A percentile compares a stretch with the other conserved stretches of the same genome.
Evolutionary conservation across 345 rosid species (phyloP).

Genomic region (Diplotaxis tenuifolia): DNA sequence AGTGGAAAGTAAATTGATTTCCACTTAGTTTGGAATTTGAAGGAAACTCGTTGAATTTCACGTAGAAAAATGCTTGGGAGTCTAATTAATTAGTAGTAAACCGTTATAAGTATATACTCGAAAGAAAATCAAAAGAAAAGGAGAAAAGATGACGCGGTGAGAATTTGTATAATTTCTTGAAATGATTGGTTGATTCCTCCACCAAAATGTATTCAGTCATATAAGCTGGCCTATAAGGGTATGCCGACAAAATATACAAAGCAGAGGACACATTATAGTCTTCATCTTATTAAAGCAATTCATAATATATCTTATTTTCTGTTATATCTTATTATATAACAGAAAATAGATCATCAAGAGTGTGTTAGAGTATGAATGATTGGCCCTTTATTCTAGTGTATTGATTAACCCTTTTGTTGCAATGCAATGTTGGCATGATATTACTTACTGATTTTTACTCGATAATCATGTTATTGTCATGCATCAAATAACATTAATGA

Average conservation of each 20-base stretch:
- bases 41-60: background rate
- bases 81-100: background rate
- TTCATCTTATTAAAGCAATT: constrained; percentile 18
- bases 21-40: background rate
- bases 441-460: constrained; percentile 6
- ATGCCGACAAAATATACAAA: constrained; percentile 16
- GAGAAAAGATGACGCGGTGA: background rate
- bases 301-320: background rate
- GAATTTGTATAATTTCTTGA: background rate
- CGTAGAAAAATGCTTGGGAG: background rate
- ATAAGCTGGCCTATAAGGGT: constrained; percentile 29
- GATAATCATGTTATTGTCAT: constrained; percentile 22
- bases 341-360: constrained; percentile 23
- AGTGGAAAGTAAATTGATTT: background rate
- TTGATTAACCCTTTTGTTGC: constrained; percentile 1
- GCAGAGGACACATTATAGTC: constrained; percentile 13
- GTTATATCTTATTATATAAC: background rate
- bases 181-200: constrained; percentile 23
- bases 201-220: constrained; percentile 15
- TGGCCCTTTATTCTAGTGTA: constrained; percentile 22
- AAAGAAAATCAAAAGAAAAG: background rate
- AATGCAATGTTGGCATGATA: constrained; percentile 33
- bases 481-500: constrained; percentile 19
- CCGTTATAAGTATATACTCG: background rate
- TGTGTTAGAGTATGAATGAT: constrained; percentile 33